Base-by-base conservation (phyloP, 1,284 basidiomycete genomes). In the Ceratobasidium sp. region DNA sequence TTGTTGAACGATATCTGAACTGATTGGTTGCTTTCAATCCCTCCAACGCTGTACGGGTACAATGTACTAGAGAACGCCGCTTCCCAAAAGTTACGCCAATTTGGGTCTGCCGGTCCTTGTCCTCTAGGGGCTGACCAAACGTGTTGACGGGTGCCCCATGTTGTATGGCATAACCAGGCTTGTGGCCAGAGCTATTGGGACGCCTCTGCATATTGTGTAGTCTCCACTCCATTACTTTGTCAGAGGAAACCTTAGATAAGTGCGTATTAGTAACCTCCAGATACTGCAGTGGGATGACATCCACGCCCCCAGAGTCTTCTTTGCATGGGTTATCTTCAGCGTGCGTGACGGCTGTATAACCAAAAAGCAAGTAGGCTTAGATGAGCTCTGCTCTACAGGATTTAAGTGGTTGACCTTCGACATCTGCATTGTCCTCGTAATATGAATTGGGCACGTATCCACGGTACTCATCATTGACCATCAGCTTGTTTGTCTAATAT, bases 1-100 rank as follows among this genome's bases (percentile, higher is more conserved):
- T 80, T 78, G 6, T 80, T 77, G 33, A 86, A 87, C 0, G 80
- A 28, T 0, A 89, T 79, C 0, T 0, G 77, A 1, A 78, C 69
- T 1, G 20, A 15, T 1, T 83, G 71, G 2, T 79, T 55, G 0
- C 78, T 80, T 73, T 88, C 86, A 42, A 87, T 80, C 0, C 86
- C 85, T 0, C 88, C 87, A 0, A 42, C 9, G 0, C 86, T 87
- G 81, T 86, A 88, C 1, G 87, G 88, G 78, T 87, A 88, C 0
- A 88, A 80, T 0, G 66, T 33, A 0, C 85, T 33, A 0, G 85
- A 86, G 79, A 84, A 88, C 0, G 83, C 83, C 9, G 83, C 83
- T n/a, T 85, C 79, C 2, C 86, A 81, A 58, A 82, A 82, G 56
- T 60, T 80, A 6, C n/a, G 39, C 0, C 63, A 20, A 39, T 28